Evolutionary conservation across 768 basidiomycete species (phyloP).

Genomic region (Chalciporus pseudorubinellus): DNA sequence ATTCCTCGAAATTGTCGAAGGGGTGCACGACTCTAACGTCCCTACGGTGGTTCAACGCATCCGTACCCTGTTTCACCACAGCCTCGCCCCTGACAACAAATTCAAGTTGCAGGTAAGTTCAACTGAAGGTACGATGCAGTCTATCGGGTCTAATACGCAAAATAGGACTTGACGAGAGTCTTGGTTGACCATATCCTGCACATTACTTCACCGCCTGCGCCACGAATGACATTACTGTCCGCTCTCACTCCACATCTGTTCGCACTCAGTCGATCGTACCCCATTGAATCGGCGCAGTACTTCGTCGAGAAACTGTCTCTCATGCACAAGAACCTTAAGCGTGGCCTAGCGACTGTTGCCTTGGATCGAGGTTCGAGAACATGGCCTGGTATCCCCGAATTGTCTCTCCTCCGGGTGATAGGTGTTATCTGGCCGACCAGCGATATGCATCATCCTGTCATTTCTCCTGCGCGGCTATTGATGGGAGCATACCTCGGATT

Average conservation of each 20-base stretch:
- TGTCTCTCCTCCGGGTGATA: slow-evolving; percentile 75
- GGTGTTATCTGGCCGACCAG: slow-evolving; percentile 91
- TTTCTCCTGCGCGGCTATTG: slow-evolving; percentile 81
- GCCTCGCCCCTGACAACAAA: slow-evolving; percentile 89
- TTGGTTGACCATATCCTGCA: slow-evolving; percentile 88
- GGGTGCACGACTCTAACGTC: slow-evolving; percentile 68
- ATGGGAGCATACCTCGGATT: slow-evolving; percentile 91
- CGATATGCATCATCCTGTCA: slow-evolving; percentile 87
- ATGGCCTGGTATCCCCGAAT: slow-evolving; percentile 85
- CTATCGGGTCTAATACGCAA: neutral
- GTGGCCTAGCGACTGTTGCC: slow-evolving; percentile 73
- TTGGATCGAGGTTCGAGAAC: slow-evolving; percentile 64
- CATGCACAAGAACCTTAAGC: slow-evolving; percentile 93
- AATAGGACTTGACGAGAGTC: slow-evolving; percentile 67
- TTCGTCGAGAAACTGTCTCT: slow-evolving; percentile 80
- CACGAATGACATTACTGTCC: slow-evolving; percentile 59
- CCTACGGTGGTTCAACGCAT: slow-evolving; percentile 86
- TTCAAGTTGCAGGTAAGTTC: slow-evolving; percentile 78
- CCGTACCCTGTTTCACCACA: slow-evolving; percentile 87
- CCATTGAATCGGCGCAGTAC: slow-evolving; percentile 71
- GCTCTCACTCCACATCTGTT: slow-evolving; percentile 75
- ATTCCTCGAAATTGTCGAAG: slow-evolving; percentile 78
- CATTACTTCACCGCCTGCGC: slow-evolving; percentile 59
- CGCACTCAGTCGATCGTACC: slow-evolving; percentile 76
- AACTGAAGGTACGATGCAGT: neutral